Evolutionary conservation across 2,329 filamentous ascomycete genomes (phyloP).

Genomic region (Alternaria alternata): DNA sequence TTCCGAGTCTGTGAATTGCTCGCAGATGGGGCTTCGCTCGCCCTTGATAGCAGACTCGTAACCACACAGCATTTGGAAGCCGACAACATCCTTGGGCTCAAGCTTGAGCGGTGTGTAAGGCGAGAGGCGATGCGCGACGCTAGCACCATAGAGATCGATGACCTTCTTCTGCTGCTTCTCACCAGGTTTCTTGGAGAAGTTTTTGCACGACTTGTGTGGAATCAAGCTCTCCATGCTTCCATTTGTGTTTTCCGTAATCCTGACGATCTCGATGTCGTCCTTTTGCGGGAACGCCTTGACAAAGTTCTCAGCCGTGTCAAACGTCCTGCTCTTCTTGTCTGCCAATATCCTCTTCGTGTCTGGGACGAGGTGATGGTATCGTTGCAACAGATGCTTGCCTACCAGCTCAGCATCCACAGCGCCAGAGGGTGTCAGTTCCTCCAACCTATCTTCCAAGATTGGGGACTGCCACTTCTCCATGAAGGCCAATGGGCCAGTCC

Average conservation of each 20-base stretch:
- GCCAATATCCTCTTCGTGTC: slow-evolving; percentile 42
- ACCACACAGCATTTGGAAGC: slow-evolving; percentile 70
- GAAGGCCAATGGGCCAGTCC: slow-evolving; percentile 64
- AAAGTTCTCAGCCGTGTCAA: slow-evolving; percentile 45
- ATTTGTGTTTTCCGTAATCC: slow-evolving; percentile 41
- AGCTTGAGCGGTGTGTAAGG: slow-evolving; percentile 62
- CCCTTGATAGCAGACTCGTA: slow-evolving; percentile 70
- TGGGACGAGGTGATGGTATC: slow-evolving; percentile 61
- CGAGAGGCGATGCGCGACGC: slow-evolving; percentile 35
- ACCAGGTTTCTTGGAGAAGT: slow-evolving; percentile 45
- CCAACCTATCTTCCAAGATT: slow-evolving; percentile 61
- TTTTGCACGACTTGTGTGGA: slow-evolving; percentile 46
- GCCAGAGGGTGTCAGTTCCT: slow-evolving; percentile 39
- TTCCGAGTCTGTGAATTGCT: slow-evolving; percentile 67
- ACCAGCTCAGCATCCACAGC: slow-evolving; percentile 64
- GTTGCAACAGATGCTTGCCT: slow-evolving; percentile 66
- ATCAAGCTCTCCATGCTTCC: slow-evolving; percentile 42
- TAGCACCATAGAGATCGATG: slow-evolving; percentile 38
- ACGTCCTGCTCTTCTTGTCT: slow-evolving; percentile 49
- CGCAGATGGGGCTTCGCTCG: slow-evolving; percentile 63
- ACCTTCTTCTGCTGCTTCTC: slow-evolving; percentile 40
- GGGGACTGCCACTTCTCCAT: slow-evolving; percentile 65
- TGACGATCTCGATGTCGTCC: slow-evolving; percentile 43
- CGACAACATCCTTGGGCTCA: slow-evolving; percentile 67
- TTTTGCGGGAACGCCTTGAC: slow-evolving; percentile 40